Percentiles rank a stretch among this genome's conserved stretches.
phyloP scores from a whole-genome alignment of 2,329 filamentous ascomycete genomes.

The Dothistroma pini region DNA sequence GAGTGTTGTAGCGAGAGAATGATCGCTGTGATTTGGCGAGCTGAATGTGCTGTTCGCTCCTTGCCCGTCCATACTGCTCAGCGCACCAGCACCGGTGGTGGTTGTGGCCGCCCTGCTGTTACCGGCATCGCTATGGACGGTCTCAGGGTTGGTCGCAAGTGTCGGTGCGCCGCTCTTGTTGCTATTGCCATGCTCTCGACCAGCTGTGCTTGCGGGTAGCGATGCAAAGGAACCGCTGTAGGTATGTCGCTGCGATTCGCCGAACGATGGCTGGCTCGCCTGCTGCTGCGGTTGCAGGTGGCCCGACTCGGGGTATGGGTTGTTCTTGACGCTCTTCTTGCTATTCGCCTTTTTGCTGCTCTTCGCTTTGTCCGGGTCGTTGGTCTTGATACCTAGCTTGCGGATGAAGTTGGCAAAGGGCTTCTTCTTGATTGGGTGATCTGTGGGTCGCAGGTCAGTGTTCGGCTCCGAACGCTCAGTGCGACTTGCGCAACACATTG shows the following conservation, averaged over 20 bases:
- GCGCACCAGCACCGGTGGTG: conserved; percentile 62
- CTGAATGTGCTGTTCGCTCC: conserved; percentile 74
- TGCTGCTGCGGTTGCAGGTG: conserved; percentile 54
- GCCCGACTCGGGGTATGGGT: conserved; percentile 86
- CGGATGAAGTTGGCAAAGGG: conserved; percentile 95
- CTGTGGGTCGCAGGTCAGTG: conserved; percentile 45
- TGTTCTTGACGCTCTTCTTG: conserved; percentile 59
- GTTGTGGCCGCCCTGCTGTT: conserved; percentile 79
- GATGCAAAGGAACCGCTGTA: conserved; percentile 47
- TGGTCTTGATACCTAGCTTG: conserved; percentile 84
- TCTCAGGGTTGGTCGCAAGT: conserved; percentile 77
- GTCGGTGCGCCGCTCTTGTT: conserved; percentile 74
- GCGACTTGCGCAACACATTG: not conserved
- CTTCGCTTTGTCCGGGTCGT: conserved; percentile 39
- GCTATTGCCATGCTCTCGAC: conserved; percentile 58
- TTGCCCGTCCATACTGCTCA: conserved; percentile 54
- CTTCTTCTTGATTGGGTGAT: conserved; percentile 69
- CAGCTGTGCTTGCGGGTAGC: conserved; percentile 40
- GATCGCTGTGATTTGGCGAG: conserved; percentile 74
- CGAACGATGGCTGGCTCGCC: conserved; percentile 32
- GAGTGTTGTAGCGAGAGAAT: conserved; percentile 75
- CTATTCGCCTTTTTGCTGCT: conserved; percentile 22
- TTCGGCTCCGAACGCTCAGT: not conserved
- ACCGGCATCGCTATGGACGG: conserved; percentile 67
- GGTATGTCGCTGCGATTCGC: conserved; percentile 15